Conservation (phyloP, 1,139 yeast genomes). For the Pichia sp. region DNA sequence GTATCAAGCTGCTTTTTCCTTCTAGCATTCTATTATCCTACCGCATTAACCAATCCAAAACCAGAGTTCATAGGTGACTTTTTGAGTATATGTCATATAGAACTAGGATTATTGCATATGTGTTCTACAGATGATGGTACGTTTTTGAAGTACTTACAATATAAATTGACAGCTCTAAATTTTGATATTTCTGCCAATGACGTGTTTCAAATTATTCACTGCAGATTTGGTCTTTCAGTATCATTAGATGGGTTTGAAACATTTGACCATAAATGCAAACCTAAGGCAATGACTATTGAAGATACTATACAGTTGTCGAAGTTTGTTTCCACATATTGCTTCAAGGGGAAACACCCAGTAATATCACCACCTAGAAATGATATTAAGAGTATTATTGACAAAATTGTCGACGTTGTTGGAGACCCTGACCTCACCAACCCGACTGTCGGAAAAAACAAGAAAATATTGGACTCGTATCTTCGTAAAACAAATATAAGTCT, state of each 20-base stretch:
- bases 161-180: slow-evolving; percentile 44
- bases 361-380: slow-evolving; percentile 59
- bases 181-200: slow-evolving; percentile 52
- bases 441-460: slow-evolving; percentile 41
- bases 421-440: slow-evolving; percentile 46
- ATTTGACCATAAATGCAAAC: slow-evolving; percentile 58
- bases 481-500: slow-evolving; percentile 46
- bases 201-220: slow-evolving; percentile 67
- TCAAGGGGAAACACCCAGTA: slow-evolving; percentile 55
- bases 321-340: slow-evolving; percentile 60
- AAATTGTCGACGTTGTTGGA: slow-evolving; percentile 67
- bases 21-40: slow-evolving; percentile 35
- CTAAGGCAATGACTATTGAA: slow-evolving; percentile 38
- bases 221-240: slow-evolving; percentile 68
- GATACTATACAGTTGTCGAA: slow-evolving; percentile 58
- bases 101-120: slow-evolving; percentile 62
- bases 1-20: slow-evolving; percentile 43
- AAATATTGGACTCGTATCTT: slow-evolving; percentile 48
- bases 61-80: slow-evolving; percentile 40
- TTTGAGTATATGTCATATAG: slow-evolving; percentile 61
- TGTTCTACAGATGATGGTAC: slow-evolving; percentile 66
- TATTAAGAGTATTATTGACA: slow-evolving; percentile 69
- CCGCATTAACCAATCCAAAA: slow-evolving; percentile 13
- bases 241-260: slow-evolving; percentile 59
- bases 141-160: slow-evolving; percentile 58